Conservation (phyloP, 2,329 filamentous ascomycete genomes). For the Fusarium torreyae region DNA sequence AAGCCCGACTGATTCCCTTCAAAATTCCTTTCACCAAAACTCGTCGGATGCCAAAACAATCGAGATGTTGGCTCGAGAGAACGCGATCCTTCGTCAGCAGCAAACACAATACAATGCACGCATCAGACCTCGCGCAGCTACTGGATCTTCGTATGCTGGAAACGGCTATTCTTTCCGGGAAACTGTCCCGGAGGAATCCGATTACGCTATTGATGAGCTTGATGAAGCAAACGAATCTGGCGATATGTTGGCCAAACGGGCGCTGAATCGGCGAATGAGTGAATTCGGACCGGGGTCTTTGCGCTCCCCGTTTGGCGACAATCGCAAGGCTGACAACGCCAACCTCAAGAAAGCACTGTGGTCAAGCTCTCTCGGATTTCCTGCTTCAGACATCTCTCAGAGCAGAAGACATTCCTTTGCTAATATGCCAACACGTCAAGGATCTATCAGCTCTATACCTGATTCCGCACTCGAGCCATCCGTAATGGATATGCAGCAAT, state of each 20-base stretch:
- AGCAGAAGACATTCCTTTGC: slow-evolving; percentile 87
- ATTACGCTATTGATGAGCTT: slow-evolving; percentile 80
- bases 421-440: slow-evolving; percentile 75
- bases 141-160: slow-evolving; percentile 67
- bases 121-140: slow-evolving; percentile 71
- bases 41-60: slow-evolving; percentile 72
- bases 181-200: slow-evolving; percentile 74
- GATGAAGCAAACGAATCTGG: slow-evolving; percentile 72
- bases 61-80: slow-evolving; percentile 74
- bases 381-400: slow-evolving; percentile 75
- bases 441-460: slow-evolving; percentile 73
- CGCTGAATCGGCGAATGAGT: slow-evolving; percentile 68
- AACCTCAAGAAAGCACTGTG: slow-evolving; percentile 76
- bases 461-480: slow-evolving; percentile 67
- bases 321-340: slow-evolving; percentile 72
- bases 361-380: slow-evolving; percentile 80
- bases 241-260: slow-evolving; percentile 64
- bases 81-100: slow-evolving; percentile 73
- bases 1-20: slow-evolving; percentile 65
- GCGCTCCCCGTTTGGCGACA: slow-evolving; percentile 69
- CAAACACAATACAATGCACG: slow-evolving; percentile 69
- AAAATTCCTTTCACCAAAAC: slow-evolving; percentile 67
- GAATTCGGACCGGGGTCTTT: slow-evolving; percentile 66
- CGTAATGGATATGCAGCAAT: slow-evolving; percentile 60
- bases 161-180: slow-evolving; percentile 73